Evolutionary conservation across 495 filamentous ascomycete genomes (phyloP).

Genomic region (Penicillium manginii): DNA sequence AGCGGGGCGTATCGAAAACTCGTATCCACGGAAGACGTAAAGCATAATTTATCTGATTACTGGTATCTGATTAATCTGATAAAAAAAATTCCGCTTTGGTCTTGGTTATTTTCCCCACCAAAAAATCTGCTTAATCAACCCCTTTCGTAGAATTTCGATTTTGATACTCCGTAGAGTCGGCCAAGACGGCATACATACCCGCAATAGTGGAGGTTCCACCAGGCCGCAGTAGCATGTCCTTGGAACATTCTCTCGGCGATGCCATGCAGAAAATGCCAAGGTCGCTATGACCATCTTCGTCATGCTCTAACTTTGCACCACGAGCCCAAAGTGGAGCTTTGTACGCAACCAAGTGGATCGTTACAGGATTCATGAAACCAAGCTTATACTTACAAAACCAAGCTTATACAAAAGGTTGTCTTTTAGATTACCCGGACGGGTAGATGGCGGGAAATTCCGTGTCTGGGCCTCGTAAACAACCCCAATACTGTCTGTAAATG

Average conservation of each 20-base stretch:
- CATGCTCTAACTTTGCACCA: not conserved
- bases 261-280: not conserved
- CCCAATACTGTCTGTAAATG: not conserved
- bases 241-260: not conserved
- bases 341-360: conserved; percentile 1
- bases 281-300: not conserved
- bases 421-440: not conserved
- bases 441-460: conserved; percentile 1
- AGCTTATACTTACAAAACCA: conserved; percentile 2
- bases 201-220: not conserved
- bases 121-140: not conserved
- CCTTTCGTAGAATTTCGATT: not conserved
- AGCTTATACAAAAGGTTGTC: conserved; percentile 1
- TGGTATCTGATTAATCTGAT: conserved; percentile 14
- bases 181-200: not conserved
- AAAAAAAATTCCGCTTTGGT: not conserved
- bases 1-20: not conserved
- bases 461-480: not conserved
- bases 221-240: not conserved
- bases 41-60: conserved; percentile 16
- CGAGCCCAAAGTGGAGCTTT: not conserved
- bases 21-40: not conserved
- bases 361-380: not conserved
- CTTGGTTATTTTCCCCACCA: not conserved
- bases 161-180: not conserved